A percentile compares a stretch with the other conserved stretches of the same genome.
phyloP scores from a whole-genome alignment of 352 stramenopile genomes.

The Bremia lactucae region DNA sequence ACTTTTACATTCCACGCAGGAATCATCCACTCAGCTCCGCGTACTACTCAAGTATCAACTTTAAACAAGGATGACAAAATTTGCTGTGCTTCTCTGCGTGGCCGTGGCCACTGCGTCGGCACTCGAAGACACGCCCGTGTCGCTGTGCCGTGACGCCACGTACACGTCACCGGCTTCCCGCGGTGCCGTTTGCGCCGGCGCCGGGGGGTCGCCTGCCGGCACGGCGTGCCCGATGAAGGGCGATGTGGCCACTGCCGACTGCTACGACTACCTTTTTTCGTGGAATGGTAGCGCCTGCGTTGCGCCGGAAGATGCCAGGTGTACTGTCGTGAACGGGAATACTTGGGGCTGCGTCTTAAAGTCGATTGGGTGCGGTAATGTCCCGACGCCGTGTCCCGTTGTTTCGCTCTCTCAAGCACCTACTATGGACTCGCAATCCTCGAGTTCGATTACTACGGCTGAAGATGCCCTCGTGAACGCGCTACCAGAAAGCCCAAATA shows the following conservation, averaged over 20 bases:
- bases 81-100: no score
- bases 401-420: no score
- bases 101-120: constrained; percentile 15
- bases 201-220: constrained; percentile 12
- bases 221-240: constrained; percentile 23
- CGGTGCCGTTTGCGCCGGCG: constrained; percentile 22
- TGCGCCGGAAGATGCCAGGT: constrained; percentile 29
- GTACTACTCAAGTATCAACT: no score
- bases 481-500: no score
- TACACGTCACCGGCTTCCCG: constrained; percentile 23
- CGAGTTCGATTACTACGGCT: no score
- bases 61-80: no score
- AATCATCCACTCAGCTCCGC: no score
- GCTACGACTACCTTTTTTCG: constrained; percentile 30
- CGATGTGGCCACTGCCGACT: constrained; percentile 23
- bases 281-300: constrained; percentile 31
- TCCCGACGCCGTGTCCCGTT: constrained; percentile 10
- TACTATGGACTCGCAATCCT: no score
- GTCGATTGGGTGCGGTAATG: constrained; percentile 15
- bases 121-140: constrained; percentile 26
- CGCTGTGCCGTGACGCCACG: constrained; percentile 32
- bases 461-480: no score
- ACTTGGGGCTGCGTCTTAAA: constrained; percentile 28
- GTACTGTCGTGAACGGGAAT: constrained; percentile 23
- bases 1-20: no score